These are phyloP conservation scores for Leccinum insolens DNA, from an alignment of 1,284 basidiomycete genomes.

Conservation along the genomic window DNA sequence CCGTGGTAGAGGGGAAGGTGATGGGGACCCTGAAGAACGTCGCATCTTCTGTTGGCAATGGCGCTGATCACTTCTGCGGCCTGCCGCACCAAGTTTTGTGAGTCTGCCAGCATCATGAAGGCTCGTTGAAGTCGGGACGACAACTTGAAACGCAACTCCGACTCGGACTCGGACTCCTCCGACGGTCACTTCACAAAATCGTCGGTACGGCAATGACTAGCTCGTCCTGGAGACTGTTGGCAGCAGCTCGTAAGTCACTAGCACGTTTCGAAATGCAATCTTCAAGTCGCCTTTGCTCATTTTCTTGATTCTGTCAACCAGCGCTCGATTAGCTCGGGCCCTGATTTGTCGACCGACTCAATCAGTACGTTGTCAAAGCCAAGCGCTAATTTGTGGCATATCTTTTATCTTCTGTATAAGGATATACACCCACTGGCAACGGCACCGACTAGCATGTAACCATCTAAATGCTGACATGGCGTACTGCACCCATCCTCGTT, in stretches of 20 bases:
- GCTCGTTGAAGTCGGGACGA: too few species aligned
- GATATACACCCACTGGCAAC: neutral
- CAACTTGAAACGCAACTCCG: neutral
- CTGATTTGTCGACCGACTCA: neutral
- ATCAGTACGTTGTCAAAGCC: neutral
- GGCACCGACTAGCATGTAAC: neutral
- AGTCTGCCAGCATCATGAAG: too few species aligned
- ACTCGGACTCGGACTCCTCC: neutral
- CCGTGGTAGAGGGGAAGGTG: neutral
- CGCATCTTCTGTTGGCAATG: too few species aligned
- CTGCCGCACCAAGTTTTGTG: too few species aligned
- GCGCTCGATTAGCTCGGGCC: neutral
- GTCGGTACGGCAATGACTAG: too few species aligned
- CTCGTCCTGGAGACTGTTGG: neutral
- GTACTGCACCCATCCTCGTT: neutral
- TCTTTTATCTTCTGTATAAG: neutral
- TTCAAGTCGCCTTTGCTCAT: neutral
- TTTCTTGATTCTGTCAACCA: neutral
- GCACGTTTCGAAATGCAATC: neutral
- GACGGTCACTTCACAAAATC: too few species aligned
- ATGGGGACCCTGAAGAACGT: neutral
- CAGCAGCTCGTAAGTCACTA: neutral
- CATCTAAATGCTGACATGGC: neutral
- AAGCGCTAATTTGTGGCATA: neutral
- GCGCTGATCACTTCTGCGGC: too few species aligned